Evolutionary conservation across 495 filamentous ascomycete genomes (phyloP).

Genomic region (Opeltia flavorubescens): DNA sequence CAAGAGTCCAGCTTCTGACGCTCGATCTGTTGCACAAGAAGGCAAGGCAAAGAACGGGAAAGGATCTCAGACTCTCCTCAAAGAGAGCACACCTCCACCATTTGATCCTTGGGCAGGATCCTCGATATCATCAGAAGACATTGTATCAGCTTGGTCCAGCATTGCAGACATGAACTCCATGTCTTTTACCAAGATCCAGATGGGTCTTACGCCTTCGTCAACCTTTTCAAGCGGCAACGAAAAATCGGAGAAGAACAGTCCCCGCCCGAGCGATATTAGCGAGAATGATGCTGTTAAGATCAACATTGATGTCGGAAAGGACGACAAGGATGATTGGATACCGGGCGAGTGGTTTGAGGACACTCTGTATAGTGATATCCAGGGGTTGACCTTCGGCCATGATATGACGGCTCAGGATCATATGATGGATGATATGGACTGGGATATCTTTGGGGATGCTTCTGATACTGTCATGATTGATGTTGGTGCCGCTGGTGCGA

Average conservation of each 20-base stretch:
- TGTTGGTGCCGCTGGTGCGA: background rate
- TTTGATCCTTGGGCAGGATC: constrained; percentile 1
- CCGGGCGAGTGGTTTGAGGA: background rate
- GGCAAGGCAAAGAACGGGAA: constrained; percentile 18
- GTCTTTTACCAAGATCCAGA: constrained; percentile 27
- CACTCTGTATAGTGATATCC: background rate
- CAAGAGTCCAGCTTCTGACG: constrained; percentile 19
- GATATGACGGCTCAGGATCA: no score
- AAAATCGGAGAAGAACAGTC: constrained; percentile 10
- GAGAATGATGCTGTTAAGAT: constrained; percentile 15
- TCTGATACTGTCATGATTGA: background rate
- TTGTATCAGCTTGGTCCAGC: constrained; percentile 20
- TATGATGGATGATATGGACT: background rate
- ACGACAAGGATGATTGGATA: constrained; percentile 10
- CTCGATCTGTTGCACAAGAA: constrained; percentile 21
- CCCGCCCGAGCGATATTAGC: constrained; percentile 16
- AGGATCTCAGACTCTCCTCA: constrained; percentile 7
- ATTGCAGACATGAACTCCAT: constrained; percentile 29
- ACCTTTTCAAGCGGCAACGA: constrained; percentile 4
- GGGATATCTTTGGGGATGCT: background rate
- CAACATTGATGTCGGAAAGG: constrained; percentile 10
- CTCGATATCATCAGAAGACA: constrained; percentile 7
- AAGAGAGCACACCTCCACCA: constrained; percentile 1
- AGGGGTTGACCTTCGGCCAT: background rate
- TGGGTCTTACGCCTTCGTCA: constrained; percentile 7